Evolutionary conservation across 805 yeast species (phyloP).

Genomic region (Kuraishia piskuri): DNA sequence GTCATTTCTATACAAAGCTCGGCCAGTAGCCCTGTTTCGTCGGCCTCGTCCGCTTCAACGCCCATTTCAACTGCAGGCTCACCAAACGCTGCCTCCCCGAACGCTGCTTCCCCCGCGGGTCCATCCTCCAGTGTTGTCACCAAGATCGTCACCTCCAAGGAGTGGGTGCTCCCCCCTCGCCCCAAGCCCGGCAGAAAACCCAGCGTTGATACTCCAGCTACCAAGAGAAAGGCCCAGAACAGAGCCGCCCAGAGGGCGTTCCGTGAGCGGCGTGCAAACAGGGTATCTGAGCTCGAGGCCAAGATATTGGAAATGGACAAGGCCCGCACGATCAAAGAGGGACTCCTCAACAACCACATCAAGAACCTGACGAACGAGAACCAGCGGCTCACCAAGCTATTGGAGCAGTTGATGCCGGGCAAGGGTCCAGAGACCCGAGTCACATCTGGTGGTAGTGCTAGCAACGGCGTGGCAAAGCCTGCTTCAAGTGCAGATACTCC

Average conservation of each 20-base stretch:
- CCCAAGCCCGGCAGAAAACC: constrained; percentile 49
- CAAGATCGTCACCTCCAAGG: constrained; percentile 47
- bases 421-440: too few relatives aligned
- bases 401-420: background rate
- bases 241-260: constrained; percentile 93
- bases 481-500: background rate
- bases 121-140: constrained; percentile 17
- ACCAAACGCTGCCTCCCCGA: background rate
- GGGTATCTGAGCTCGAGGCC: constrained; percentile 71
- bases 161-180: constrained; percentile 54
- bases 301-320: constrained; percentile 59
- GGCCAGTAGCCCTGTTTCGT: background rate
- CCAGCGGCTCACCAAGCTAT: constrained; percentile 22
- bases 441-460: too few relatives aligned
- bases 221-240: constrained; percentile 83
- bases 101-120: background rate
- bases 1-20: background rate
- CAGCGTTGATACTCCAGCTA: constrained; percentile 65
- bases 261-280: constrained; percentile 76
- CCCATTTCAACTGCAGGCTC: background rate
- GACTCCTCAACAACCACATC: constrained; percentile 42
- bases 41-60: background rate
- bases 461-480: background rate
- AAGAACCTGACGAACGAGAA: constrained; percentile 39
- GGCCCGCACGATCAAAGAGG: constrained; percentile 53